Evolutionary conservation across 2,329 filamentous ascomycete genomes (phyloP).

Genomic region (Curvularia hawaiiensis): DNA sequence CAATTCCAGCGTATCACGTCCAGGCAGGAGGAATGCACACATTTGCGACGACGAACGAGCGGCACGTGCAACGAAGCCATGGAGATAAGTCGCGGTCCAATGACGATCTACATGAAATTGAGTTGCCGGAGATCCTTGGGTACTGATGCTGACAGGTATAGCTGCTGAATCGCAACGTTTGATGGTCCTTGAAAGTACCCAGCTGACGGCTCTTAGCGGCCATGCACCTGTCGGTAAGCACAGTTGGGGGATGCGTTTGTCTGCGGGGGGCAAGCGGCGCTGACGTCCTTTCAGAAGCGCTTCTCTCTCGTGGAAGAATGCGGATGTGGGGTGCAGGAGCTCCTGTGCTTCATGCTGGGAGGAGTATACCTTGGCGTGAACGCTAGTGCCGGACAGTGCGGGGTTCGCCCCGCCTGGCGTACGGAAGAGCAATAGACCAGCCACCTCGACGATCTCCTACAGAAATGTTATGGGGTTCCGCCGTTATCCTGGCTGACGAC

Average conservation of each 20-base stretch:
- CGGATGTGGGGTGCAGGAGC: slow-evolving; percentile 45
- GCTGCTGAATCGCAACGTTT: slow-evolving; percentile 14
- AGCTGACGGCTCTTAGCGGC: slow-evolving; percentile 12
- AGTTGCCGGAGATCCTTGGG: neutral
- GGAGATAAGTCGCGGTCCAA: neutral
- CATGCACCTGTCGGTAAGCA: slow-evolving; percentile 16
- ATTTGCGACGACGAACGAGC: neutral
- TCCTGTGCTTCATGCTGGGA: slow-evolving; percentile 17
- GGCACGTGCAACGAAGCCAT: slow-evolving; percentile 1
- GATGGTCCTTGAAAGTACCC: slow-evolving; percentile 14
- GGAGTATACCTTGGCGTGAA: slow-evolving; percentile 29
- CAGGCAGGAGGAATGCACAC: neutral
- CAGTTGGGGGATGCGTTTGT: slow-evolving; percentile 16
- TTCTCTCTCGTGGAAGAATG: slow-evolving; percentile 25
- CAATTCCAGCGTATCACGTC: slow-evolving; percentile 15
- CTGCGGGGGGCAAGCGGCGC: slow-evolving; percentile 28
- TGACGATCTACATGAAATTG: neutral
- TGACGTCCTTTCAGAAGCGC: slow-evolving; percentile 21
- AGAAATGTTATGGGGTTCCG: neutral
- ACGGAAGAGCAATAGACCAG: slow-evolving; percentile 10
- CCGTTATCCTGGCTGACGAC: neutral
- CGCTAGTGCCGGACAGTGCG: slow-evolving; percentile 28
- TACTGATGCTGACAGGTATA: neutral
- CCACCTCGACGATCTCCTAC: slow-evolving; percentile 3
- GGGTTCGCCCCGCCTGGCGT: slow-evolving; percentile 22